Base-by-base conservation (phyloP, 2,329 filamentous ascomycete genomes). In the Amauroascus verrucosus region DNA sequence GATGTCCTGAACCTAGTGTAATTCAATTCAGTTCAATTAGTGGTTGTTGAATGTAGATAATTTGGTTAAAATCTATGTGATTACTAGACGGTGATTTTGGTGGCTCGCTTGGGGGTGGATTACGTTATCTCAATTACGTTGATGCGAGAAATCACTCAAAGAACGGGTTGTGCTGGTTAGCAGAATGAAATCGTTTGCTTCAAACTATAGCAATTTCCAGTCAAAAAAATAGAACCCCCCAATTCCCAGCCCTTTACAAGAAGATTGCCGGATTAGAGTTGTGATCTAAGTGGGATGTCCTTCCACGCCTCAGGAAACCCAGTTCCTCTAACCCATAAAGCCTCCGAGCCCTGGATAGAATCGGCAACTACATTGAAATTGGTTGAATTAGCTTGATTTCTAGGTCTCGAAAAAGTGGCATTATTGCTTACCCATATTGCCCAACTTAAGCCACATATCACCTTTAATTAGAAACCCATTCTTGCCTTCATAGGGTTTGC, bases 401-500 rank as follows among this genome's bases (percentile, higher is more conserved):
- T 4, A 4, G 8, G 18, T 16, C 20, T 37, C 44, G 6, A 38
- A 16, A 40, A 45, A 18, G 37, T 18, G 22, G 20, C 38, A 18
- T 14, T 7, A 35, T n/a, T n/a, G 58, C 66, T 62, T 62, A 67
- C 71, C 69, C 68, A 74, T 70, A 56, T 75, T 72, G 3, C 62
- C 73, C 57, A 74, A 63, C 58, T 68, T 67, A 54, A 73, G 58
- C 72, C 73, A 76, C 65, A 69, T 69, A 55, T 71, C 65, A 1
- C 67, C 71, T 26, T 65, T 65, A 24, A 75, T 66, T 14, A 59
- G 59, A 53, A 73, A 66, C 0, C 60, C 59, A 8, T 62, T 56
- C 28, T 65, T 61, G 32, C 52, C 59, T 51, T 73, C 68, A 54
- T 65, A 69, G 14, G 61, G 57, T 38, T 62, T 59, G 47, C 69